Base-by-base conservation (phyloP, 306 rosid genomes). In the Fragaria ananassa region DNA sequence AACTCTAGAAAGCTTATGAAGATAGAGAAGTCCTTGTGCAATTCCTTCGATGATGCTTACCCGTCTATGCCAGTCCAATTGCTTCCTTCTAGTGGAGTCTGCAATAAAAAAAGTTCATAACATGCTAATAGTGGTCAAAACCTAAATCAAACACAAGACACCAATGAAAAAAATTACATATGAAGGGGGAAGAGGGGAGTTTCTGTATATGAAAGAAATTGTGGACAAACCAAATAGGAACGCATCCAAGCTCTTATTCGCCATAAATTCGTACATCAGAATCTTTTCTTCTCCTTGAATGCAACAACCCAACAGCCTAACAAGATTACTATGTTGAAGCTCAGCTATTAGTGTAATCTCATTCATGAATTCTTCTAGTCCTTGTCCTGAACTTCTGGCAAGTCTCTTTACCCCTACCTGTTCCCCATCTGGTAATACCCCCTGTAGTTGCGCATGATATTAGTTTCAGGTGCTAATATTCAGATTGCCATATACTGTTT, bases 271-370 rank as follows among this genome's bases (percentile, higher is more conserved):
- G 7, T 62, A 74, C n/a, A 74, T 61, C 57, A 74, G 46, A 41
- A 74, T 74, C 70, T 74, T 74, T 31, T 74, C 78, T 2, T 74
- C 78, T 61, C 39, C 71, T n/a, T 74, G 78, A 74, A 62, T 27
- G 56, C 78, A 74, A 62, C 70, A 74, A 44, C 78, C 78, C 57
- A 45, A 74, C 27, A 74, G 29, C 6, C 58, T 61, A 46, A 74
- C 78, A 29, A 74, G 78, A 31, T 74, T 74, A 49, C 39, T 65
- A 45, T 74, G 78, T 31, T 74, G 78, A 74, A 61, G 78, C 34
- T 62, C 71, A 74, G 78, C 78, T 74, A 74, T 74, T 29, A 74
- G 71, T 46, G 78, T 62, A 58, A 74, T 74, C 70, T 74, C 78
- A 74, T 74, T 74, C 70, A 44, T 61, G 71, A 74, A 74, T 62